Conservation (phyloP, 192 early-diverging fungal species). For the Coemansia asiatica region DNA sequence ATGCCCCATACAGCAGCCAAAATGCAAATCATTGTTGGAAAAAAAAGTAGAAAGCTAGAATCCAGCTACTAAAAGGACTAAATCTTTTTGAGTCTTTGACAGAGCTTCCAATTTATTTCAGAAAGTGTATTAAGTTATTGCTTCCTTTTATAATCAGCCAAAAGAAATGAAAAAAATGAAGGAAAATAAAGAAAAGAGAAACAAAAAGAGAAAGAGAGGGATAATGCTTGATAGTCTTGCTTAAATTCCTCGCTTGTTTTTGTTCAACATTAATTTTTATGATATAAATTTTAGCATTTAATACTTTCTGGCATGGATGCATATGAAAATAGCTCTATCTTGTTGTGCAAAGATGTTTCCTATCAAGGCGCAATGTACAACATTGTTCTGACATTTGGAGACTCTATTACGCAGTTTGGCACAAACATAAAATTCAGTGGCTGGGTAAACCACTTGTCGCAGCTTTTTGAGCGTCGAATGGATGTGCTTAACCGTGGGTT, state of each 20-base stretch:
- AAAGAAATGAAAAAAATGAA: not conserved
- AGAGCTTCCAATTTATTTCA: too few relatives aligned
- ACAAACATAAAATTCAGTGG: slow-evolving; percentile 42
- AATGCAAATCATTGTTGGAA: too few relatives aligned
- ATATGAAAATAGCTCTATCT: not conserved
- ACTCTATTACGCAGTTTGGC: slow-evolving; percentile 44
- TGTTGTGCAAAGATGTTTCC: not conserved
- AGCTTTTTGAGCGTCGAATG: slow-evolving; percentile 65
- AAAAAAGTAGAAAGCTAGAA: too few relatives aligned
- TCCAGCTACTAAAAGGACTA: too few relatives aligned
- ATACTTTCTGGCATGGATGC: not conserved
- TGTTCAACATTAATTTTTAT: not conserved
- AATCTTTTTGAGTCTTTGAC: too few relatives aligned
- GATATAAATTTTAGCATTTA: not conserved
- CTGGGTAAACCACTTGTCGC: slow-evolving; percentile 54
- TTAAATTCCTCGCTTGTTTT: not conserved
- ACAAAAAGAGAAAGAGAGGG: not conserved
- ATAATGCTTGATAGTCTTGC: not conserved
- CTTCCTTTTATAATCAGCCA: not conserved
- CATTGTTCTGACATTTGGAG: slow-evolving; percentile 38
- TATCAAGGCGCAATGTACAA: slow-evolving; percentile 27
- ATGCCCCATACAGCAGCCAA: too few relatives aligned
- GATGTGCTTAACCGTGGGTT: slow-evolving; percentile 82
- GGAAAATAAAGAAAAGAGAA: not conserved
- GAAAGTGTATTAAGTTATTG: not conserved